A percentile compares a stretch with the other conserved stretches of the same genome.
phyloP scores from a whole-genome alignment of 140 eudicot species.

The Bidens hawaiensis region DNA sequence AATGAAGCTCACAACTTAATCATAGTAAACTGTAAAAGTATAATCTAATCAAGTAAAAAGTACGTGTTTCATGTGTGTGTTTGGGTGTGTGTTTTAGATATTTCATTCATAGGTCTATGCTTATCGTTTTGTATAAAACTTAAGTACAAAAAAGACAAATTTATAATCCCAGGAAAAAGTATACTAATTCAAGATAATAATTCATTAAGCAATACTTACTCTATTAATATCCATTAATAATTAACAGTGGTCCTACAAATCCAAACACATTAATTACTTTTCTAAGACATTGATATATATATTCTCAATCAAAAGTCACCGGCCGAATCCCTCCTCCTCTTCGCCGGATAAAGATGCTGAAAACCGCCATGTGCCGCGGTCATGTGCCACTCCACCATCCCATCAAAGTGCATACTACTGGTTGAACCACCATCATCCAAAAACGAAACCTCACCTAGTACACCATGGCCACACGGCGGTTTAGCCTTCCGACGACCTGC shows the following conservation, averaged over 20 bases:
- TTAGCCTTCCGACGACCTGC: conserved; percentile 85
- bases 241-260: conserved; percentile 17
- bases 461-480: conserved; percentile 38
- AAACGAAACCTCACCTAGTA: conserved; percentile 33
- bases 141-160: conserved; percentile 19
- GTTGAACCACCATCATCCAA: conserved; percentile 27
- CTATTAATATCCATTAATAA: conserved; percentile 15
- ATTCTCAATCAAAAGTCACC: conserved; percentile 26
- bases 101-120: neutral
- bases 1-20: neutral
- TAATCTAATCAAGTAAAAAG: neutral
- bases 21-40: neutral
- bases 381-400: conserved; percentile 60
- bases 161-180: conserved; percentile 18
- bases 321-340: conserved; percentile 49
- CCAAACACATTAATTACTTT: conserved; percentile 16
- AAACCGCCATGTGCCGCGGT: conserved; percentile 38
- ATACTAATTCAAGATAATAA: conserved; percentile 22
- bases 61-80: neutral
- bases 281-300: conserved; percentile 6
- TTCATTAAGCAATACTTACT: conserved; percentile 19
- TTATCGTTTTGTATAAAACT: conserved; percentile 10
- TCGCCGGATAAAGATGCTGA: conserved; percentile 53
- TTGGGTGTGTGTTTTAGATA: neutral
- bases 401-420: conserved; percentile 36